Conservation (phyloP, 1,139 yeast genomes). For the Wickerhamiella infanticola region DNA sequence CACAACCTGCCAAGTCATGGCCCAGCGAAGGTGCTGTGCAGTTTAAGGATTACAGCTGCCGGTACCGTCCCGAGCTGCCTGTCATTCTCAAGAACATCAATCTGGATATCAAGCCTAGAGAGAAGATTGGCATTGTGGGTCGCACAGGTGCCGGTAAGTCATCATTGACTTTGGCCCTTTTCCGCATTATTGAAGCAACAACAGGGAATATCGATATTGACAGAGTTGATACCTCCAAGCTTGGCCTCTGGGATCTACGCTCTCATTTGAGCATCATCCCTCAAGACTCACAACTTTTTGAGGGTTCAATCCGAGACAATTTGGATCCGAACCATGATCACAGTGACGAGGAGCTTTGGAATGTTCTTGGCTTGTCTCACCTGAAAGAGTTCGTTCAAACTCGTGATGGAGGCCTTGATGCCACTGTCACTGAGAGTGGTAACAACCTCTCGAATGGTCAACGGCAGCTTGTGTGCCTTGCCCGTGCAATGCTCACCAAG, state of each 20-base stretch:
- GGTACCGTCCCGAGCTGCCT: conserved; percentile 74
- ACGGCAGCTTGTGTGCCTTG: conserved; percentile 80
- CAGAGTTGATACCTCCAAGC: conserved; percentile 44
- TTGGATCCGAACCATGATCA: conserved; percentile 66
- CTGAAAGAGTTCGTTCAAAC: conserved; percentile 54
- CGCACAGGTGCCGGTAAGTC: conserved; percentile 97
- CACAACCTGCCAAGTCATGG: conserved; percentile 64
- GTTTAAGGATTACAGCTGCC: conserved; percentile 63
- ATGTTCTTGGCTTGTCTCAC: conserved; percentile 71
- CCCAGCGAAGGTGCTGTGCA: conserved; percentile 59
- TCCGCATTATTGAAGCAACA: conserved; percentile 74
- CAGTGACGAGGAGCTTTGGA: conserved; percentile 71
- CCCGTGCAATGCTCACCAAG: conserved; percentile 70
- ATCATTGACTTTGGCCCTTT: conserved; percentile 73
- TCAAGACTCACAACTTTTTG: conserved; percentile 92
- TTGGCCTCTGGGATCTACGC: conserved; percentile 76
- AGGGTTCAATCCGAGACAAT: conserved; percentile 78
- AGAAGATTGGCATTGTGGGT: conserved; percentile 80
- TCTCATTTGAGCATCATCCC: conserved; percentile 82
- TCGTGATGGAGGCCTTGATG: conserved; percentile 54
- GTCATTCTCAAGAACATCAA: conserved; percentile 60
- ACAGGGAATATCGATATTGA: conserved; percentile 66
- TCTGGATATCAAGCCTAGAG: conserved; percentile 53
- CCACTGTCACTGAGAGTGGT: conserved; percentile 65
- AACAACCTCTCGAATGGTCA: conserved; percentile 82